These are phyloP conservation scores for Ganoderma multipileum DNA, from an alignment of 1,284 basidiomycete genomes.

Conservation along the genomic window DNA sequence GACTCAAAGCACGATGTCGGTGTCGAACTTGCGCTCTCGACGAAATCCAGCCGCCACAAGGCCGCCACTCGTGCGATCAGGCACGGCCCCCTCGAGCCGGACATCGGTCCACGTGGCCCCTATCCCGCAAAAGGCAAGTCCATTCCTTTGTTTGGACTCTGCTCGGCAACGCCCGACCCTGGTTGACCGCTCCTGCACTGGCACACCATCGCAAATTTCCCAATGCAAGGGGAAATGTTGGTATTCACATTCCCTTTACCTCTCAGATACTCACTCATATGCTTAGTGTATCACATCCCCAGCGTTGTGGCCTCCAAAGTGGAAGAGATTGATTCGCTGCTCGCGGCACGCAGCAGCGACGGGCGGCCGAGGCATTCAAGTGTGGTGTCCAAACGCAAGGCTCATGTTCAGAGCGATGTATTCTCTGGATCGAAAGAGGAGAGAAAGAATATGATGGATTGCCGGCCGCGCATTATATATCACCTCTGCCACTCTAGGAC, in stretches of 20 bases:
- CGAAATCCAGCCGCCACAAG: background rate
- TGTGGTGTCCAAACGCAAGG: slow-evolving; percentile 18
- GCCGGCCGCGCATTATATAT: slow-evolving; percentile 44
- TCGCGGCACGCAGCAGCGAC: background rate
- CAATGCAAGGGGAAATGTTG: slow-evolving; percentile 17
- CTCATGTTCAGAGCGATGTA: too few species aligned
- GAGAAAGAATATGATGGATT: slow-evolving; percentile 47
- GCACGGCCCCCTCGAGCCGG: background rate
- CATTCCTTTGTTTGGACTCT: background rate
- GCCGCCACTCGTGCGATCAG: background rate
- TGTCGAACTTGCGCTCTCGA: background rate
- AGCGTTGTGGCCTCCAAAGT: background rate
- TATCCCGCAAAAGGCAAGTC: background rate
- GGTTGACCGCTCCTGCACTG: too few species aligned
- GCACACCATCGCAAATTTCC: background rate
- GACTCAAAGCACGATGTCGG: background rate
- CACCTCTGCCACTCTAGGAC: too few species aligned
- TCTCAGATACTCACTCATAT: slow-evolving; percentile 6
- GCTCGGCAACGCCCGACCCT: background rate
- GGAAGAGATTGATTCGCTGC: too few species aligned
- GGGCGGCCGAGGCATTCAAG: background rate
- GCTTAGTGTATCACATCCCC: slow-evolving; percentile 5
- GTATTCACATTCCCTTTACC: slow-evolving; percentile 16
- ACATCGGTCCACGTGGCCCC: background rate
- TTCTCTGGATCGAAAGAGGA: slow-evolving; percentile 45